A percentile compares a stretch with the other conserved stretches of the same genome.
These are phyloP conservation scores for Soucietia sequanensis DNA, from an alignment of 805 yeast genomes.

Conservation along the genomic window DNA sequence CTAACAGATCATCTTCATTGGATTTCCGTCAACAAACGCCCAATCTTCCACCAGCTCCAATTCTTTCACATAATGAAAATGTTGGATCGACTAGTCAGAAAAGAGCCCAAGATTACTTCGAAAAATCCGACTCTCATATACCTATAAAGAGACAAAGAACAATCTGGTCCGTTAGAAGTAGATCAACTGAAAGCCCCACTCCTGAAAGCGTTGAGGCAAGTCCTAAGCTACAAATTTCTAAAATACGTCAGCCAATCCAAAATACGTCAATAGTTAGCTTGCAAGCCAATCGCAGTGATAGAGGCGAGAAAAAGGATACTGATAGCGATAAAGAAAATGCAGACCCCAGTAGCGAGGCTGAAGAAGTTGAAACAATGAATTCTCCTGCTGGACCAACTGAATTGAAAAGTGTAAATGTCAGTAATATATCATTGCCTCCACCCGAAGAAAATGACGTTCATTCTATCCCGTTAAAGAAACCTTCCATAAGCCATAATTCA, in stretches of 20 bases:
- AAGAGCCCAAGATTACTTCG: background rate
- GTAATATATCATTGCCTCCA: slow-evolving; percentile 34
- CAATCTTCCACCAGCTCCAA: background rate
- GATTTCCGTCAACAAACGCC: background rate
- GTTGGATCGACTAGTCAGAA: background rate
- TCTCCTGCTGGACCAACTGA: background rate
- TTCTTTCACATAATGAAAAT: background rate
- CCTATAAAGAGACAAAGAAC: background rate
- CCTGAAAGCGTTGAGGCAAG: too few relatives aligned
- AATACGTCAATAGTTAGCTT: too few relatives aligned
- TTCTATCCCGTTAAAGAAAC: slow-evolving; percentile 31
- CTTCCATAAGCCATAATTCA: slow-evolving; percentile 2
- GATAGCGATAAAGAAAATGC: slow-evolving; percentile 2
- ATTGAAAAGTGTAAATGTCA: slow-evolving; percentile 8
- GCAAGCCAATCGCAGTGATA: too few relatives aligned
- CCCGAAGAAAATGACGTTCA: slow-evolving; percentile 21
- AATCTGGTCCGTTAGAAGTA: slow-evolving; percentile 2
- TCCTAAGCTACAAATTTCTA: background rate
- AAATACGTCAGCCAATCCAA: background rate
- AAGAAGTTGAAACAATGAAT: too few relatives aligned
- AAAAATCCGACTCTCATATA: too few relatives aligned
- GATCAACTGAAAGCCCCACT: background rate
- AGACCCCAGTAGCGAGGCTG: too few relatives aligned
- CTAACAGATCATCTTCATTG: background rate
- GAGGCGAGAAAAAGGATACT: too few relatives aligned